Evolutionary conservation across 192 early-diverging fungal genomes (phyloP).

Genomic region (Gigaspora rosea): DNA sequence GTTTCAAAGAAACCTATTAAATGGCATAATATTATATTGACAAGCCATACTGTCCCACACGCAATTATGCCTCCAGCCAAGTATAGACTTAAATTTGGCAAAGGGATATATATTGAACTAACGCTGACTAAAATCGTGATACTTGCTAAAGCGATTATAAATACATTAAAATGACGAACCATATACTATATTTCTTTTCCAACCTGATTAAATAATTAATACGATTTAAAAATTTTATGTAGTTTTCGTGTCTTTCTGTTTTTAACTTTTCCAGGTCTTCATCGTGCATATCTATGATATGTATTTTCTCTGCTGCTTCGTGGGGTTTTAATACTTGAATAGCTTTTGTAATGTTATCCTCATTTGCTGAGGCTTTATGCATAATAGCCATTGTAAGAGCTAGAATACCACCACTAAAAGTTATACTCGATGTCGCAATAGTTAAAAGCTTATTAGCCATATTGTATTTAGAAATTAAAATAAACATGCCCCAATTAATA

Average conservation of each 20-base stretch:
- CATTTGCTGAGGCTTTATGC: no score
- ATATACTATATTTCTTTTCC: neutral
- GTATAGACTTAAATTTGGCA: neutral
- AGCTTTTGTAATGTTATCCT: no score
- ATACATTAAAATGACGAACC: neutral
- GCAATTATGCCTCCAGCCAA: neutral
- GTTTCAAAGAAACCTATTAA: neutral
- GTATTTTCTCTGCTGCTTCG: no score
- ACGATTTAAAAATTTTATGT: neutral
- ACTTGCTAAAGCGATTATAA: neutral
- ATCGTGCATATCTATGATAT: neutral
- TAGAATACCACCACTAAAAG: no score
- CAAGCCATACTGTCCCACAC: neutral
- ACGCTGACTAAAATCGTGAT: neutral
- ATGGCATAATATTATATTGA: neutral
- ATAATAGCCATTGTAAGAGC: no score
- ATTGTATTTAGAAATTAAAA: no score
- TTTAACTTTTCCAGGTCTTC: neutral
- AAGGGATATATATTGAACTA: neutral
- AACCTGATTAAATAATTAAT: neutral
- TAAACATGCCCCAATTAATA: no score
- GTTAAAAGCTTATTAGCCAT: no score
- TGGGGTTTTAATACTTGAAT: no score
- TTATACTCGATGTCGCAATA: no score
- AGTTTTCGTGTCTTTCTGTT: neutral